Evolutionary conservation across 2,329 filamentous ascomycete genomes (phyloP).

Genomic region (Colletotrichum cuscutae): DNA sequence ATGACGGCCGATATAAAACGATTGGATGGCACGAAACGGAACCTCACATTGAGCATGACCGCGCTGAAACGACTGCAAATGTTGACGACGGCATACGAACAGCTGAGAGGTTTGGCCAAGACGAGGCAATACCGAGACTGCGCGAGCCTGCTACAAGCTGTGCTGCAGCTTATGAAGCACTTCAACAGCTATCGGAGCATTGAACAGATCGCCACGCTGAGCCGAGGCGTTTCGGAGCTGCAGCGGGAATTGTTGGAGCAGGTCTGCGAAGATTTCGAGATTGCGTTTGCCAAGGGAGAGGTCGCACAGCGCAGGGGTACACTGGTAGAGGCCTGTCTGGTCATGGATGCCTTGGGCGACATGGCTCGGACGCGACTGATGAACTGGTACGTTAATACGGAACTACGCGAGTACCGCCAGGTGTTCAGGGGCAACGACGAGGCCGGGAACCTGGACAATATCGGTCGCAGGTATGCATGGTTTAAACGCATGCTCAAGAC

Average conservation of each 20-base stretch:
- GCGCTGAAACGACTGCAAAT: constrained; percentile 97
- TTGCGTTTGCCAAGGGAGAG: constrained; percentile 91
- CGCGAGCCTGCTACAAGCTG: constrained; percentile 90
- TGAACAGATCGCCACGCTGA: constrained; percentile 94
- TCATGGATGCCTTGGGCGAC: constrained; percentile 95
- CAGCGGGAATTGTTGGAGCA: constrained; percentile 94
- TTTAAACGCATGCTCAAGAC: constrained; percentile 95
- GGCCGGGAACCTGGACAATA: constrained; percentile 95
- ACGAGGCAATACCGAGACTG: constrained; percentile 94
- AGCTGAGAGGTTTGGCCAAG: constrained; percentile 84
- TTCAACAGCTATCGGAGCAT: constrained; percentile 98
- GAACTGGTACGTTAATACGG: constrained; percentile 98
- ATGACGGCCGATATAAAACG: constrained; percentile 99
- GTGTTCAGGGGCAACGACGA: constrained; percentile 97
- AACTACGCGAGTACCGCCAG: constrained; percentile 93
- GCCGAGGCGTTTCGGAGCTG: constrained; percentile 90
- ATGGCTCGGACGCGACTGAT: constrained; percentile 83
- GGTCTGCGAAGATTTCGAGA: constrained; percentile 98
- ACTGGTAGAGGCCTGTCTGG: constrained; percentile 87
- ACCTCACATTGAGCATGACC: constrained; percentile 97
- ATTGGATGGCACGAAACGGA: constrained; percentile 94
- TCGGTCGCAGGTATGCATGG: constrained; percentile 94
- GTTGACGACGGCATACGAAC: constrained; percentile 99
- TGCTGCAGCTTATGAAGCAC: constrained; percentile 97
- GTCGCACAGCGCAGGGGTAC: constrained; percentile 75